Percentiles rank a stretch among this genome's conserved stretches.
Conservation (phyloP, 2,329 filamentous ascomycete genomes). For the Epichloe amarillans region DNA sequence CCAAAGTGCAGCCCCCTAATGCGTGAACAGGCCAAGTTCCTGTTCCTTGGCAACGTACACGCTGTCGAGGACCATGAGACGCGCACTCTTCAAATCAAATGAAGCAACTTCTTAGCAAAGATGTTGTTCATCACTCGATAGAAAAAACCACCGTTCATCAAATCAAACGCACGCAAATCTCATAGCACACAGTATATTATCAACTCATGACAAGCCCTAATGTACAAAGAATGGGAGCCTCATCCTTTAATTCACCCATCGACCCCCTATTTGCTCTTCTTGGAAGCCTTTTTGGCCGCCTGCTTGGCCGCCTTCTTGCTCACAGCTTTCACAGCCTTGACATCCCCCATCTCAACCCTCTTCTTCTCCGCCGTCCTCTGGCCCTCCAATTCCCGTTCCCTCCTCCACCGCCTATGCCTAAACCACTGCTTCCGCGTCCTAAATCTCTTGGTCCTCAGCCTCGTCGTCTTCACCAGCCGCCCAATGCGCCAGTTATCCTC, state of each 20-base stretch:
- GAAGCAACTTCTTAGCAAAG: too few species aligned
- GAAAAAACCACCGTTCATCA: too few species aligned
- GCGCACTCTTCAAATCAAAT: too few species aligned
- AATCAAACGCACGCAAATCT: too few species aligned
- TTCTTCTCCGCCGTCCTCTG: slow-evolving; percentile 25
- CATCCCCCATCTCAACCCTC: slow-evolving; percentile 20
- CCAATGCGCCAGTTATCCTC: slow-evolving; percentile 49
- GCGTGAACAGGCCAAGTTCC: too few species aligned
- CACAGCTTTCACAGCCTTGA: slow-evolving; percentile 17
- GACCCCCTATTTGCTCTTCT: slow-evolving; percentile 18
- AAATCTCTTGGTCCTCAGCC: slow-evolving; percentile 35
- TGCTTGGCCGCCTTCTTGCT: slow-evolving; percentile 24
- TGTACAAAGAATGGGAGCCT: neutral
- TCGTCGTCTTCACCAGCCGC: slow-evolving; percentile 37
- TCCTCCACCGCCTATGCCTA: slow-evolving; percentile 28
- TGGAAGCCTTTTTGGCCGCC: slow-evolving; percentile 21
- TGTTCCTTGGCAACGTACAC: too few species aligned
- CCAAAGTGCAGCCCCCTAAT: neutral
- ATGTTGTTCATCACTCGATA: too few species aligned
- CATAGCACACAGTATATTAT: too few species aligned
- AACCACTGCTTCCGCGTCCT: slow-evolving; percentile 37
- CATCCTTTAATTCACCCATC: neutral
- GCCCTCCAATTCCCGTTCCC: slow-evolving; percentile 28
- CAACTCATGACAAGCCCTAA: too few species aligned
- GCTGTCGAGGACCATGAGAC: too few species aligned